Conservation (phyloP, 1,284 basidiomycete species). For the Vanrija sp. region DNA sequence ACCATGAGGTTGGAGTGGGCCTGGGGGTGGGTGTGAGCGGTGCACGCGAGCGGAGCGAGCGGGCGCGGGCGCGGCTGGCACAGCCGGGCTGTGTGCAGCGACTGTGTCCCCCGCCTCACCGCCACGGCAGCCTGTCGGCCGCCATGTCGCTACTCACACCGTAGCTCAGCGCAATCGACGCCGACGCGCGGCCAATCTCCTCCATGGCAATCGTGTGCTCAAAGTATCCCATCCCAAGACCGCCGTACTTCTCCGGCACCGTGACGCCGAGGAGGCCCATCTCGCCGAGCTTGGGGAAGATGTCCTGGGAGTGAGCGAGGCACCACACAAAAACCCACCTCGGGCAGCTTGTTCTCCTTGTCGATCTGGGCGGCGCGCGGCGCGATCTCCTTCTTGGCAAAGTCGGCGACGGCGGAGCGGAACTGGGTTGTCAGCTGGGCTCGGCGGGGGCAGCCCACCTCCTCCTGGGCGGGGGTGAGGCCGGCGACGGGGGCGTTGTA, state of each 20-base stretch:
- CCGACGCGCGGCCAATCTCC: slow-evolving; percentile 80
- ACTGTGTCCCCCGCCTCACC: not conserved
- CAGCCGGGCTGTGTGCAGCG: not conserved
- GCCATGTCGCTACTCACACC: slow-evolving; percentile 58
- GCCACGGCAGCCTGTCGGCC: no score
- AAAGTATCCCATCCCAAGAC: slow-evolving; percentile 75
- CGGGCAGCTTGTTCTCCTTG: slow-evolving; percentile 70
- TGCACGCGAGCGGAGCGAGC: not conserved
- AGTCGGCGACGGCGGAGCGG: slow-evolving; percentile 67
- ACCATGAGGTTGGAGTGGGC: slow-evolving; percentile 86
- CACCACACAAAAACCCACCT: slow-evolving; percentile 56
- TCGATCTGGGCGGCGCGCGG: slow-evolving; percentile 80
- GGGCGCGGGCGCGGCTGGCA: not conserved
- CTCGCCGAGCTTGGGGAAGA: slow-evolving; percentile 81
- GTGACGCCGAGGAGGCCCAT: slow-evolving; percentile 76
- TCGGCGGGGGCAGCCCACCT: slow-evolving; percentile 54
- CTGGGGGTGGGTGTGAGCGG: slow-evolving; percentile 9
- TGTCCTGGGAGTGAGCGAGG: slow-evolving; percentile 55
- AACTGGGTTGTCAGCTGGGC: slow-evolving; percentile 57
- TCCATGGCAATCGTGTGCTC: slow-evolving; percentile 91
- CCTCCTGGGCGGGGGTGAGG: slow-evolving; percentile 74
- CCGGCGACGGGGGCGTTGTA: slow-evolving; percentile 75
- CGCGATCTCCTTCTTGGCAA: slow-evolving; percentile 73
- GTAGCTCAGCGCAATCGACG: slow-evolving; percentile 85
- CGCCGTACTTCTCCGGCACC: slow-evolving; percentile 71